Evolutionary conservation across 345 rosid species (phyloP), one percentile per base, ranked within the genome.

Genomic region (Gynandropsis gynandra): DNA sequence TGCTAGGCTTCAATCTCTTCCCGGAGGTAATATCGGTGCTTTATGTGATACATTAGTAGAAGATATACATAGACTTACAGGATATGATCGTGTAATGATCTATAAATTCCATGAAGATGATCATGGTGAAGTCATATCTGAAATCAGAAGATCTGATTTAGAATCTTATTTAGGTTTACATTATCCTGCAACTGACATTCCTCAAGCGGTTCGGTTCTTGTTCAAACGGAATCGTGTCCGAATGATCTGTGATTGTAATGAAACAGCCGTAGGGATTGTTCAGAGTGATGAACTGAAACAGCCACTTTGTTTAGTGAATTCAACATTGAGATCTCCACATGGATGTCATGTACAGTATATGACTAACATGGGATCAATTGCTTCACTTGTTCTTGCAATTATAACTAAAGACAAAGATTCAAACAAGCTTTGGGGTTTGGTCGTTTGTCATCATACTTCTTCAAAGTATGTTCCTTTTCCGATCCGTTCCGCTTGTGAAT

Each of bases 81-180:
- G 95, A 16, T 89, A 76, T 67, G 93, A 89, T 52, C 76, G 97
- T 61, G 93, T 89, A 19, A 89, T 89, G 95, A 78, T 82, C 2
- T 89, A 85, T 43, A 81, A 78, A 66, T 85, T 89, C 59, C 95
- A 89, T 58, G 93, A 80, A 37, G 95, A 85, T 70, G 85, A 78
- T 43, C 95, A 85, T 54, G 97, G 97, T 20, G 87, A 89, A 64
- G 85, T 85, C 51, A 72, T 89, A 10, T 85, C 95, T 0, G 97
- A 89, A 76, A 79, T 82, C 9, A 76, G 87, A 52, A 77, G 89
- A 61, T 76, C 89, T 42, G 85, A 89, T 73, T 72, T 89, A 41
- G 95, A 85, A 50, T 95, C 97, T n/a, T 85, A 79, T 44, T 73
- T 80, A 68, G 95, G 93, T 18, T 58, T 82, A 63, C 97, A 89